phyloP scores from a whole-genome alignment of 2,329 filamentous ascomycete genomes.

The Neonectria punicea region DNA sequence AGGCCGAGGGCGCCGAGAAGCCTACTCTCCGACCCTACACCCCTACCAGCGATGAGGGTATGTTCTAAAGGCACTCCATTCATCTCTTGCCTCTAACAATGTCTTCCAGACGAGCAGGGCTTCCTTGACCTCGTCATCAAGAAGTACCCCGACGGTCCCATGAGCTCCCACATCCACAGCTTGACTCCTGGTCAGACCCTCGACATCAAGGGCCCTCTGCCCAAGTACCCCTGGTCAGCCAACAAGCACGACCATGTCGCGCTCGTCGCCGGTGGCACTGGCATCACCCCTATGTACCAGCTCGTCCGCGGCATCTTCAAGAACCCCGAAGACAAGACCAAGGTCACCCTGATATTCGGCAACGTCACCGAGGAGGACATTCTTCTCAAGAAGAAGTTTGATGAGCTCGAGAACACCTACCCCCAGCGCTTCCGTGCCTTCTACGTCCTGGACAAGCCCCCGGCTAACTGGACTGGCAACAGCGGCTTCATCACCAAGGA shows the following conservation, averaged over 20 bases:
- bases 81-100: conserved; percentile 22
- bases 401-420: conserved; percentile 92
- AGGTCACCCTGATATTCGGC: conserved; percentile 94
- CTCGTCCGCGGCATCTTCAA: conserved; percentile 91
- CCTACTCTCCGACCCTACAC: conserved; percentile 92
- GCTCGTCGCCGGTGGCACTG: conserved; percentile 92
- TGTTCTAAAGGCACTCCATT: conserved; percentile 35
- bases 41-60: conserved; percentile 86
- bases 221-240: conserved; percentile 88
- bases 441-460: conserved; percentile 87
- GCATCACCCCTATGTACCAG: conserved; percentile 99
- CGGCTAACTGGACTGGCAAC: conserved; percentile 80
- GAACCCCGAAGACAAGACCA: conserved; percentile 96
- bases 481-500: conserved; percentile 91
- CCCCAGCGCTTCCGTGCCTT: conserved; percentile 95
- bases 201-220: conserved; percentile 93
- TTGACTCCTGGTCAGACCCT: conserved; percentile 85
- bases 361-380: conserved; percentile 93
- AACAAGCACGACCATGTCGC: conserved; percentile 96
- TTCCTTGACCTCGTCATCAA: conserved; percentile 92
- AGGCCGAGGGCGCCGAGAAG: conserved; percentile 85
- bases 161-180: conserved; percentile 89
- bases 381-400: conserved; percentile 85
- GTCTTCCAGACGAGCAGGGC: conserved; percentile 72
- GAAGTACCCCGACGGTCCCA: conserved; percentile 88